A percentile compares a stretch with the other conserved stretches of the same genome.
Conservation (phyloP, 306 rosid species). For the Comarum palustre region DNA sequence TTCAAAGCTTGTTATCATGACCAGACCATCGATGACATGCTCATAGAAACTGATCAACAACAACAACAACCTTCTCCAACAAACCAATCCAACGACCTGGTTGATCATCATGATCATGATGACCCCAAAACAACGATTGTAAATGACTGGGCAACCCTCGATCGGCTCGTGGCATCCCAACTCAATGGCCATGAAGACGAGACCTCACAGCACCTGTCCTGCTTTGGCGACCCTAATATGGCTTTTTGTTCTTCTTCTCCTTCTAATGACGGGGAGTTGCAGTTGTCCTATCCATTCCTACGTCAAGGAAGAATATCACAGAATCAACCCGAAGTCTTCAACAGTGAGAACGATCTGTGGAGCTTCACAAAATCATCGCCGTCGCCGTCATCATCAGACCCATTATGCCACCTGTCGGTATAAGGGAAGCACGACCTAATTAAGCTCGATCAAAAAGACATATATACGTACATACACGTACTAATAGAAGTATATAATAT, state of each 20-base stretch:
- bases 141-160: slow-evolving; percentile 48
- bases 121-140: slow-evolving; percentile 10
- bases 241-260: slow-evolving; percentile 29
- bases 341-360: slow-evolving; percentile 41
- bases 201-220: slow-evolving; percentile 33
- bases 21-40: slow-evolving; percentile 33
- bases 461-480: background rate
- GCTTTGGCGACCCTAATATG: slow-evolving; percentile 33
- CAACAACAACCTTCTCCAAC: slow-evolving; percentile 13
- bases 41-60: slow-evolving; percentile 23
- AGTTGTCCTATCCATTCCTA: slow-evolving; percentile 29
- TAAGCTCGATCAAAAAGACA: slow-evolving; percentile 4
- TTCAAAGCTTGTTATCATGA: slow-evolving; percentile 16
- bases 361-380: slow-evolving; percentile 36
- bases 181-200: slow-evolving; percentile 46
- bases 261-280: slow-evolving; percentile 24
- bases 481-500: slow-evolving; percentile 2
- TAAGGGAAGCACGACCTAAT: slow-evolving; percentile 23
- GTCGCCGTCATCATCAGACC: slow-evolving; percentile 44
- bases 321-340: slow-evolving; percentile 25
- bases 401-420: slow-evolving; percentile 59
- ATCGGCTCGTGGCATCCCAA: slow-evolving; percentile 54
- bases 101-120: background rate
- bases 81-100: slow-evolving; percentile 18
- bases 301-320: slow-evolving; percentile 28